Evolutionary conservation across 768 basidiomycete species (phyloP).

Genomic region (Omphalotus guepiniiformis): DNA sequence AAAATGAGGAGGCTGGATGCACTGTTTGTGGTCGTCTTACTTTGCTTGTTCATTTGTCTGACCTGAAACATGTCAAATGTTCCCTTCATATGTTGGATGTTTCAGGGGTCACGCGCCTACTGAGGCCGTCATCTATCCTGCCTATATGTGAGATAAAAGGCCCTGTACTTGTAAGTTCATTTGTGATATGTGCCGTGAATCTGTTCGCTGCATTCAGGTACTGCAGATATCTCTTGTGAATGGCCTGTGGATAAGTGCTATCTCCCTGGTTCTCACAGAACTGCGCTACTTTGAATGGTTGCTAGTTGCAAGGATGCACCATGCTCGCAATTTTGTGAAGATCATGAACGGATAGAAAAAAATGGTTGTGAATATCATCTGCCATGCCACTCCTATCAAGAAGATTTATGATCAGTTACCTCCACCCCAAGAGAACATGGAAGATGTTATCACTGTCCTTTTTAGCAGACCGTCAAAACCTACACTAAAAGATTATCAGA

Average conservation of each 20-base stretch:
- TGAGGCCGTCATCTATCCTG: background rate
- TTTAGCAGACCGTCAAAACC: constrained; percentile 12
- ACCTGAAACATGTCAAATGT: background rate
- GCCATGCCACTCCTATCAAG: too few species aligned
- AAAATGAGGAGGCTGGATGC: background rate
- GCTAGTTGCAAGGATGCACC: too few species aligned
- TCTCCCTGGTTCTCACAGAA: constrained; percentile 14
- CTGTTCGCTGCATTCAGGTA: too few species aligned
- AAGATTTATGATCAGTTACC: too few species aligned
- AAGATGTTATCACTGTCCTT: constrained; percentile 10
- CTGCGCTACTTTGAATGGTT: too few species aligned
- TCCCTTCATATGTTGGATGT: background rate
- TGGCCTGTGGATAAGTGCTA: background rate
- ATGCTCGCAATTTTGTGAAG: too few species aligned
- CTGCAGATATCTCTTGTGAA: background rate
- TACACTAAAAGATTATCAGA: background rate
- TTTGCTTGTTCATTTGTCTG: background rate
- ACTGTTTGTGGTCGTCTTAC: background rate
- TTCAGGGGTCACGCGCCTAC: background rate
- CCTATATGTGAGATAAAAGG: background rate
- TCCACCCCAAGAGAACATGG: constrained; percentile 13
- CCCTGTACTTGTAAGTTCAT: background rate
- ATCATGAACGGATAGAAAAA: too few species aligned
- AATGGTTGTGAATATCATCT: too few species aligned
- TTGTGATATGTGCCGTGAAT: background rate